Percentiles rank a stretch among this genome's conserved stretches.
Evolutionary conservation across 495 filamentous ascomycete species (phyloP).

Genomic region (Margaritispora aquatica): DNA sequence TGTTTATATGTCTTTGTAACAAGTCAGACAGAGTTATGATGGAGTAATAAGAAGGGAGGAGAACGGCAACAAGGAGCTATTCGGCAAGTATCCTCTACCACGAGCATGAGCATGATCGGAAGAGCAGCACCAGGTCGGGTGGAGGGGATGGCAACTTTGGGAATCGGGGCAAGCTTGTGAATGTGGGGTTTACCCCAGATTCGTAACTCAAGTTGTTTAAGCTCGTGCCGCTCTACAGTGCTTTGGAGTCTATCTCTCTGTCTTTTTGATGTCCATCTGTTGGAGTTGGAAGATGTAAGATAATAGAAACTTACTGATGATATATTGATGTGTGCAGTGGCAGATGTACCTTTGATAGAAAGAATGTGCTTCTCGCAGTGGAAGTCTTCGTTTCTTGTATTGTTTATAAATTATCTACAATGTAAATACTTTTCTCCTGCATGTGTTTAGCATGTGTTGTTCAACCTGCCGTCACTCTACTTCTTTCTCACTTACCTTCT

Average conservation of each 20-base stretch:
- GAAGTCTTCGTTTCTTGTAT: no score
- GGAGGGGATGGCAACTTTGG: conserved; percentile 10
- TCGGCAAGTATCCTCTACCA: conserved; percentile 9
- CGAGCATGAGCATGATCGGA: neutral
- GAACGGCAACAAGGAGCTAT: conserved; percentile 7
- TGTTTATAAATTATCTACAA: no score
- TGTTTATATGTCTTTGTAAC: conserved; percentile 6
- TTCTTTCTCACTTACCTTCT: no score
- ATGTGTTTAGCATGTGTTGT: neutral
- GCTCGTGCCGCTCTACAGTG: conserved; percentile 1
- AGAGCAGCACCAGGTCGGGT: conserved; percentile 13
- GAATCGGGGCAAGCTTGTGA: conserved; percentile 11
- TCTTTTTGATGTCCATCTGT: neutral
- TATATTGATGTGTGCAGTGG: no score
- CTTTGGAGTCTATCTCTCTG: neutral
- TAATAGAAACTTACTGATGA: no score
- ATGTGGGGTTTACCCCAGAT: conserved; percentile 16
- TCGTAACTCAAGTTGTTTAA: neutral
- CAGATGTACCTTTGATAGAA: no score
- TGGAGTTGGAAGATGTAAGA: no score
- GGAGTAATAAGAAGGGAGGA: conserved; percentile 1
- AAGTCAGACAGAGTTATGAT: conserved; percentile 3
- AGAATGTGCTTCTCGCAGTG: neutral
- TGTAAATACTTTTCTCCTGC: neutral
- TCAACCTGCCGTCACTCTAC: no score